Percentiles rank a stretch among this genome's conserved stretches.
Conservation (phyloP, 2,329 filamentous ascomycete species). For the Diatrype stigma region DNA sequence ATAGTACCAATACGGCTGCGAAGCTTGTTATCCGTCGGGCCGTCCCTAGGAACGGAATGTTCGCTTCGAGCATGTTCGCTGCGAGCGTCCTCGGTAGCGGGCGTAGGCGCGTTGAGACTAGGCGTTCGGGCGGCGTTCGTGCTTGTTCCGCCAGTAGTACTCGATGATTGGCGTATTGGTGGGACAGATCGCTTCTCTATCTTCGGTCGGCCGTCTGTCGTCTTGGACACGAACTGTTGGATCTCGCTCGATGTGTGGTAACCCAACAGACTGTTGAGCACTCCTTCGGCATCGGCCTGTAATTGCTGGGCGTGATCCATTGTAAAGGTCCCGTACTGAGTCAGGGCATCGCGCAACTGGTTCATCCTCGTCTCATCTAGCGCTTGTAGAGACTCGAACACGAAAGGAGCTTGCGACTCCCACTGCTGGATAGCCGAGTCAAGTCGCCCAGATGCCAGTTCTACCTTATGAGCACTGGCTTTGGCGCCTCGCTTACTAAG, state of each 20-base stretch:
- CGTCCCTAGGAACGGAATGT: constrained; percentile 39
- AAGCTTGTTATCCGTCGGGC: constrained; percentile 49
- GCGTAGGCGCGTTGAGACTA: constrained; percentile 22
- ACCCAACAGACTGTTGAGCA: constrained; percentile 78
- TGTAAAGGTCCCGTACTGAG: constrained; percentile 90
- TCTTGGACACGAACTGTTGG: constrained; percentile 57
- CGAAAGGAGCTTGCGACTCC: constrained; percentile 90
- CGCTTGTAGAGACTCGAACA: constrained; percentile 89
- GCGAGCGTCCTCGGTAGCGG: constrained; percentile 33
- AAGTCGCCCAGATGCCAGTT: constrained; percentile 66
- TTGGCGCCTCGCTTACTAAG: constrained; percentile 73
- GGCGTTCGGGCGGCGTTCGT: constrained; percentile 24
- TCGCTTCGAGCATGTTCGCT: constrained; percentile 49
- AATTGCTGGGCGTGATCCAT: constrained; percentile 78
- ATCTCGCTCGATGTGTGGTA: constrained; percentile 86
- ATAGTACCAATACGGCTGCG: constrained; percentile 66
- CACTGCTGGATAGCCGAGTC: constrained; percentile 80
- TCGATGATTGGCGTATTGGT: constrained; percentile 36
- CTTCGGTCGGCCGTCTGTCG: constrained; percentile 40
- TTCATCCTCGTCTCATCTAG: constrained; percentile 87
- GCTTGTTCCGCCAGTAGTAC: constrained; percentile 18
- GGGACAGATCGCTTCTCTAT: constrained; percentile 39
- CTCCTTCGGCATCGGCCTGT: constrained; percentile 70
- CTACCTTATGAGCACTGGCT: constrained; percentile 72
- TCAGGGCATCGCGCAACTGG: constrained; percentile 83